Base-by-base conservation (phyloP, 768 basidiomycete species). In the Termitomyces sp. region DNA sequence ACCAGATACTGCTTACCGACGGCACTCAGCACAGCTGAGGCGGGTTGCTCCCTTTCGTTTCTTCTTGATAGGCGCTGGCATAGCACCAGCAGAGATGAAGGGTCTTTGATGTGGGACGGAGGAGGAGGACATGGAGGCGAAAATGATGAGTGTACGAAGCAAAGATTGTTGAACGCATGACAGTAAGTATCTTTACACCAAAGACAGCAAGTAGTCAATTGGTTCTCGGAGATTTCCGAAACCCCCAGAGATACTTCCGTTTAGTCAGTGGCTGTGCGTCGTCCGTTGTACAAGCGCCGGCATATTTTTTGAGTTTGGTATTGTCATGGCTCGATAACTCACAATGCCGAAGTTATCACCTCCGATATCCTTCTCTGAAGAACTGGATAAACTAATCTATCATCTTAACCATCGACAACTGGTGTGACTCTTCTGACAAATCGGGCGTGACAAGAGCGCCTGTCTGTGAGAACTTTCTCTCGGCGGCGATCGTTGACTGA, bases 21-120 rank as follows among this genome's bases (percentile, higher is more conserved):
- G 79, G 66, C 89, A 92, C 63, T 92, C 89, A 26, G 89, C 89
- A 65, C 89, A 91, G 13, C 87, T 89, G 47, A 90, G 77, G 44
- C 89, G 80, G 5, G 86, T 88, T 6, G 89, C 88, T 40, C 88
- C 88, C 61, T 85, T 86, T 68, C 84, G 76, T 35, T 83, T 77
- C 66, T 85, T 85, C 72, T 84, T 86, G 2, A 73, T 59, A 2
- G 75, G 72, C 58, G 67, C 71, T 4, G 74, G 63, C 13, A 56
- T 55, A 32, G 61, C 54, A n/a, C 54, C 57, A 20, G 63, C 53
- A 33, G 48, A 35, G 45, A 70, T 66, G 30, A 68, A 55, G 41
- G 70, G 64, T 54, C 68, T 70, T 32, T 71, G 69, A 57, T 70
- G 58, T 57, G 71, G 63, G 61, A 66, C 60, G 60, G 71, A 63